A percentile compares a stretch with the other conserved stretches of the same genome.
These are phyloP conservation scores for Hericium coralloides DNA, from an alignment of 768 basidiomycete species.

Conservation along the genomic window DNA sequence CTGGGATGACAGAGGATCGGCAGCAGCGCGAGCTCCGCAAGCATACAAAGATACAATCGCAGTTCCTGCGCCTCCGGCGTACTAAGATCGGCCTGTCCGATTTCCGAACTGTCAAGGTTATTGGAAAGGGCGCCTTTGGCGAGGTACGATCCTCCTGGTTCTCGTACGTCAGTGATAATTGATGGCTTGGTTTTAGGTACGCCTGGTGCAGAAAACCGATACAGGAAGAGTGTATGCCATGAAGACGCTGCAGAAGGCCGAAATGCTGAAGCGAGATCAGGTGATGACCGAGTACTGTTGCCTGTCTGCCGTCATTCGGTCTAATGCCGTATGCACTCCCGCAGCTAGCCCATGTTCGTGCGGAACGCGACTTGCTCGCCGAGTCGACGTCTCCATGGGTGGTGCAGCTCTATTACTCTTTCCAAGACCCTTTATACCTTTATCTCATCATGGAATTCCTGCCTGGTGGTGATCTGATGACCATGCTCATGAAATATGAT, in stretches of 20 bases:
- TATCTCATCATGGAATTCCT: constrained; percentile 99
- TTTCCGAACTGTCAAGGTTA: constrained; percentile 96
- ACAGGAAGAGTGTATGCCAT: constrained; percentile 98
- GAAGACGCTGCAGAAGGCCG: constrained; percentile 94
- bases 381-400: constrained; percentile 96
- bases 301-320: not conserved
- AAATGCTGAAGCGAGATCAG: constrained; percentile 99
- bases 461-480: constrained; percentile 98
- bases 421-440: constrained; percentile 87
- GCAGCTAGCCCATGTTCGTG: constrained; percentile 94
- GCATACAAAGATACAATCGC: constrained; percentile 58
- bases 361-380: constrained; percentile 93
- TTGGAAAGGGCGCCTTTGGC: constrained; percentile 99
- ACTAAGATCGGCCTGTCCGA: constrained; percentile 88
- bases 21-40: constrained; percentile 72
- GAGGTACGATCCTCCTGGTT: constrained; percentile 47
- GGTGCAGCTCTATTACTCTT: constrained; percentile 93
- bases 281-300: constrained; percentile 26
- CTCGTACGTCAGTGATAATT: not conserved
- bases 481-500: constrained; percentile 99
- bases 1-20: constrained; percentile 69
- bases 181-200: constrained; percentile 41
- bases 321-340: not conserved
- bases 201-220: constrained; percentile 92
- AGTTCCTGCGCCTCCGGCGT: constrained; percentile 78